Percentiles rank a stretch among this genome's conserved stretches.
These are phyloP conservation scores for Brettanomyces naardenensis DNA, from an alignment of 805 yeast species.

Conservation along the genomic window DNA sequence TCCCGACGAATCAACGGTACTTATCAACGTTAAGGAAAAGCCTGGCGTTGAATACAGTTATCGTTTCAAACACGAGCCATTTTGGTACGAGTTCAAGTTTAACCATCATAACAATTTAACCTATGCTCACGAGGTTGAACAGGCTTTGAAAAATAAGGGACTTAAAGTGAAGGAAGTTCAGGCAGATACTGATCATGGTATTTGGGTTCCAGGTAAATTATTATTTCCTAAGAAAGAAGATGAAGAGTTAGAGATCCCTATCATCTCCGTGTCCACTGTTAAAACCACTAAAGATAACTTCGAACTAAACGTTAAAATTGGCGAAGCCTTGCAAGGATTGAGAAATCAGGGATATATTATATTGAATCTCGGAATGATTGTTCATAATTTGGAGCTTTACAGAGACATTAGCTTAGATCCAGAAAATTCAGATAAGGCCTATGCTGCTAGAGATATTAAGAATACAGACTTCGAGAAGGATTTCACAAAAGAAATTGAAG, in stretches of 20 bases:
- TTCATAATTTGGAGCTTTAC: background rate
- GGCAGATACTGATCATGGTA: background rate
- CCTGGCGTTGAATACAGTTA: background rate
- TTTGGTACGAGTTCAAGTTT: background rate
- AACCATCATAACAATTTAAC: background rate
- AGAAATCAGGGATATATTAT: background rate
- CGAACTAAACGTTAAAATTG: background rate
- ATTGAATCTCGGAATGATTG: background rate
- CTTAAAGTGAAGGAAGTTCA: background rate
- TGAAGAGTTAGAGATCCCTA: background rate
- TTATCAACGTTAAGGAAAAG: background rate
- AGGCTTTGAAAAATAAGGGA: background rate
- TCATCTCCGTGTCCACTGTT: background rate
- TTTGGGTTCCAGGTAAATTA: conserved; percentile 1
- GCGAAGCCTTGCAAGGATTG: background rate
- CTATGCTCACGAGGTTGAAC: background rate
- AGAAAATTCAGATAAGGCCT: background rate
- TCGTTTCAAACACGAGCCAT: background rate
- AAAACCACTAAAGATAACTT: background rate
- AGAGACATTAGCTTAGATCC: no score
- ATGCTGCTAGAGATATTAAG: background rate
- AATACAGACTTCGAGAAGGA: background rate
- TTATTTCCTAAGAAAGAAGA: background rate
- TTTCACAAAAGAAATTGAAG: background rate
- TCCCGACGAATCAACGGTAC: background rate